A percentile compares a stretch with the other conserved stretches of the same genome.
phyloP scores from a whole-genome alignment of 352 stramenopile genomes.

The Phytophthora capsici region DNA sequence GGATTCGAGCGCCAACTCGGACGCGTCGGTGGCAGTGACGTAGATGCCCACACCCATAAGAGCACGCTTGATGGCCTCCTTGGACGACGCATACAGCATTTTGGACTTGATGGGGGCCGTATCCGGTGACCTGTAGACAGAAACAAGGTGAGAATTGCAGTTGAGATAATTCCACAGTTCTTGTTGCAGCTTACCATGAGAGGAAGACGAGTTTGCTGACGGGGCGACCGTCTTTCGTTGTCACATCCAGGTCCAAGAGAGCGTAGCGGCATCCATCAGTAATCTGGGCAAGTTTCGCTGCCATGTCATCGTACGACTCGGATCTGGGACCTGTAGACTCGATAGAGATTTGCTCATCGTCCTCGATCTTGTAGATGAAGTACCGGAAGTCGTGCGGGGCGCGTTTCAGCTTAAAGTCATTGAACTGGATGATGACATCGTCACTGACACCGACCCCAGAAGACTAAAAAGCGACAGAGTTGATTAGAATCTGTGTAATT shows the following conservation, averaged over 20 bases:
- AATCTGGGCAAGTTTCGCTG: slow-evolving; percentile 70
- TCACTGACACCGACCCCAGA: slow-evolving; percentile 94
- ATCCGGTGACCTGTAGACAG: slow-evolving; percentile 87
- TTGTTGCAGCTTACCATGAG: slow-evolving; percentile 66
- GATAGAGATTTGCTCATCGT: slow-evolving; percentile 94
- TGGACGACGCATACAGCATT: slow-evolving; percentile 96
- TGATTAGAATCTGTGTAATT: too few species aligned
- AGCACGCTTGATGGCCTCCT: slow-evolving; percentile 94
- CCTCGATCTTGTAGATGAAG: slow-evolving; percentile 97
- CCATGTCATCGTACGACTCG: slow-evolving; percentile 92
- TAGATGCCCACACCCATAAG: slow-evolving; percentile 95
- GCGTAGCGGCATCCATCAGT: slow-evolving; percentile 88
- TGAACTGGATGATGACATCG: slow-evolving; percentile 93
- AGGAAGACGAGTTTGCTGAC: slow-evolving; percentile 93
- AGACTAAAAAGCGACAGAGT: slow-evolving; percentile 55
- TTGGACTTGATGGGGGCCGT: slow-evolving; percentile 93
- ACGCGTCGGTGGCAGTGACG: slow-evolving; percentile 93
- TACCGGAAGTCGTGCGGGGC: slow-evolving; percentile 93
- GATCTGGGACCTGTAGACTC: slow-evolving; percentile 76
- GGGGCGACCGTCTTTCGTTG: slow-evolving; percentile 88
- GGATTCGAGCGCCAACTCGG: slow-evolving; percentile 82
- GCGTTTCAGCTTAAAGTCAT: slow-evolving; percentile 96
- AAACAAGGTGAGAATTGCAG: not conserved
- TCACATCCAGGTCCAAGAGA: slow-evolving; percentile 91
- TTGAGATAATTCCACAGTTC: too few species aligned